Percentiles rank a stretch among this genome's conserved stretches.
These are phyloP conservation scores for Salinomyces thailandicus DNA, from an alignment of 2,329 filamentous ascomycete genomes.

Conservation along the genomic window DNA sequence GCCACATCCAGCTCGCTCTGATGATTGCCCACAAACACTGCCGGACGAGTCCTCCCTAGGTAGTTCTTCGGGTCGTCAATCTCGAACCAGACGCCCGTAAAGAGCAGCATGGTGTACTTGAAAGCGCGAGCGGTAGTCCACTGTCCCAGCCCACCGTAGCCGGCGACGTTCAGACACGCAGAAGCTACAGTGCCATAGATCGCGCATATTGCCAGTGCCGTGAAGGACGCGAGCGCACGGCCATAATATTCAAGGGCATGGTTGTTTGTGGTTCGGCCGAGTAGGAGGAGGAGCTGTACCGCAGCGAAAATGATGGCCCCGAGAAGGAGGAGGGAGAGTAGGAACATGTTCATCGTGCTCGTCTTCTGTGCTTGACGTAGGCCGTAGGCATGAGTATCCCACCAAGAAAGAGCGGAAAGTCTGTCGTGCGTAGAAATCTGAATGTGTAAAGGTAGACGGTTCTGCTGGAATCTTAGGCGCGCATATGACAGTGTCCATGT, in stretches of 20 bases:
- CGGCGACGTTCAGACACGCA: conserved; percentile 57
- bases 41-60: conserved; percentile 52
- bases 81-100: conserved; percentile 67
- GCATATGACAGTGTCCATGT: too few relatives aligned
- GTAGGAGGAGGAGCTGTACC: conserved; percentile 27
- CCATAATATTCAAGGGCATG: conserved; percentile 51
- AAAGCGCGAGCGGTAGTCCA: conserved; percentile 74
- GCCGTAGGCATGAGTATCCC: too few relatives aligned
- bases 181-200: conserved; percentile 67
- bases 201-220: conserved; percentile 37
- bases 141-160: conserved; percentile 67
- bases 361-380: not conserved
- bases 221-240: conserved; percentile 42
- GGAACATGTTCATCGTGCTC: conserved; percentile 13
- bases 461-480: too few relatives aligned
- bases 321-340: conserved; percentile 19
- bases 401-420: too few relatives aligned
- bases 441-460: too few relatives aligned
- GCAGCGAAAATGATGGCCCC: conserved; percentile 20
- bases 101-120: conserved; percentile 63
- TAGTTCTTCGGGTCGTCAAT: conserved; percentile 43
- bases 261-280: conserved; percentile 21
- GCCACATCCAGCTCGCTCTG: conserved; percentile 88
- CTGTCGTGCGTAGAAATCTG: too few relatives aligned
- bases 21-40: conserved; percentile 89